phyloP scores from a whole-genome alignment of 306 rosid species.

The Medicago lupulina region DNA sequence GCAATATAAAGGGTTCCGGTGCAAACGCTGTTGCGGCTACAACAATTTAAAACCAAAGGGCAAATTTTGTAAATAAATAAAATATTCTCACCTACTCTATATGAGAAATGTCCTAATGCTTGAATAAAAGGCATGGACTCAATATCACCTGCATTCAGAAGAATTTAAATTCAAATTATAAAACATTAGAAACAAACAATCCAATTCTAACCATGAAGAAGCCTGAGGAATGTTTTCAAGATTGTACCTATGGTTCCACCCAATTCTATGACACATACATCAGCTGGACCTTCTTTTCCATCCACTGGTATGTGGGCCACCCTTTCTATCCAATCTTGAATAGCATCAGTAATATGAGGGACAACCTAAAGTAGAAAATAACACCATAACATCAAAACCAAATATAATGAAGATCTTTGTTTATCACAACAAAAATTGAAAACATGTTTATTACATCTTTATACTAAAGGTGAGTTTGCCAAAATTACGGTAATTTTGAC shows the following conservation, averaged over 20 bases:
- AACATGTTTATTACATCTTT: background rate
- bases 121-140: constrained; percentile 87
- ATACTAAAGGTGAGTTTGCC: background rate
- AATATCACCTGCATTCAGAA: constrained; percentile 73
- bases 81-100: constrained; percentile 69
- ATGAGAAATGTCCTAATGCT: constrained; percentile 83
- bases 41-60: background rate
- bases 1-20: background rate
- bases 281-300: constrained; percentile 77
- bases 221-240: constrained; percentile 29
- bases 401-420: constrained; percentile 30
- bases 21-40: background rate
- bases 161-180: constrained; percentile 26
- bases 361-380: constrained; percentile 62
- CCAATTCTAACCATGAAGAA: constrained; percentile 33
- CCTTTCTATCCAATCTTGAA: constrained; percentile 91
- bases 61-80: background rate
- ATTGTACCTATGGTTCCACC: constrained; percentile 90
- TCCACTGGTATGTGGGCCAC: constrained; percentile 87
- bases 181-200: background rate
- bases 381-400: constrained; percentile 24
- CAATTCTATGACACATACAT: constrained; percentile 87
- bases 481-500: background rate
- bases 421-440: constrained; percentile 2
- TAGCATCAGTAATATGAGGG: constrained; percentile 84